Evolutionary conservation across 352 stramenopile species (phyloP).

Genomic region (Phytophthora citricola): DNA sequence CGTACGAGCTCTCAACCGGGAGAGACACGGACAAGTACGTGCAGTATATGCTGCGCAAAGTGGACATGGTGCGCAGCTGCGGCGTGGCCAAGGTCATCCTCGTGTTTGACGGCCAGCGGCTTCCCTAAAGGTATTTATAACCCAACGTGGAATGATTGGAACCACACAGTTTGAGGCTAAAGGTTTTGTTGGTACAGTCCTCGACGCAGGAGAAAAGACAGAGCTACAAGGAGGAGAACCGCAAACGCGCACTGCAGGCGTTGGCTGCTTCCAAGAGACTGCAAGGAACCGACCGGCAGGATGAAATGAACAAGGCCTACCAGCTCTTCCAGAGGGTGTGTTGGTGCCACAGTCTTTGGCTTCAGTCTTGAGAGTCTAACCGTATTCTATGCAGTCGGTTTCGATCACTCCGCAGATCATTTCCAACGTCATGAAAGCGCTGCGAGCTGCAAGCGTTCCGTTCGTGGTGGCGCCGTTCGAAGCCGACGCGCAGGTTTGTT

Average conservation of each 20-base stretch:
- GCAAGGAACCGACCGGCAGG: conserved; percentile 52
- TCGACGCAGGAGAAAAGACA: conserved; percentile 72
- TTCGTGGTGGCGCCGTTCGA: conserved; percentile 84
- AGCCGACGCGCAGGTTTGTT: conserved; percentile 62
- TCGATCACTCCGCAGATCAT: conserved; percentile 74
- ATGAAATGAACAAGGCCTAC: conserved; percentile 66
- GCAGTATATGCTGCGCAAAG: conserved; percentile 78
- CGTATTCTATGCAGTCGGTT: conserved; percentile 42
- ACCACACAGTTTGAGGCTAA: neutral
- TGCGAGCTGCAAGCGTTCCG: conserved; percentile 47
- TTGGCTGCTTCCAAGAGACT: conserved; percentile 60
- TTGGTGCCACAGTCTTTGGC: neutral
- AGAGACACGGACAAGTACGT: conserved; percentile 72
- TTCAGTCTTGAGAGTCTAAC: no score
- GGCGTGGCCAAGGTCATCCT: conserved; percentile 65
- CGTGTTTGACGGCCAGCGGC: conserved; percentile 78
- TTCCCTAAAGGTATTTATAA: conserved; percentile 63
- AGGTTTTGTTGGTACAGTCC: conserved; percentile 38
- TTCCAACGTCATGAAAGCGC: conserved; percentile 59
- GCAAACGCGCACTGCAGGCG: conserved; percentile 50
- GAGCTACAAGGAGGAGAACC: conserved; percentile 64
- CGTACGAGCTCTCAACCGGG: conserved; percentile 75
- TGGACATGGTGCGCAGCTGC: conserved; percentile 62
- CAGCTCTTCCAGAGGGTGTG: conserved; percentile 61
- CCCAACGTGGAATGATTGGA: neutral